These are phyloP conservation scores for Firmiana major DNA, from an alignment of 345 rosid species.

Conservation along the genomic window DNA sequence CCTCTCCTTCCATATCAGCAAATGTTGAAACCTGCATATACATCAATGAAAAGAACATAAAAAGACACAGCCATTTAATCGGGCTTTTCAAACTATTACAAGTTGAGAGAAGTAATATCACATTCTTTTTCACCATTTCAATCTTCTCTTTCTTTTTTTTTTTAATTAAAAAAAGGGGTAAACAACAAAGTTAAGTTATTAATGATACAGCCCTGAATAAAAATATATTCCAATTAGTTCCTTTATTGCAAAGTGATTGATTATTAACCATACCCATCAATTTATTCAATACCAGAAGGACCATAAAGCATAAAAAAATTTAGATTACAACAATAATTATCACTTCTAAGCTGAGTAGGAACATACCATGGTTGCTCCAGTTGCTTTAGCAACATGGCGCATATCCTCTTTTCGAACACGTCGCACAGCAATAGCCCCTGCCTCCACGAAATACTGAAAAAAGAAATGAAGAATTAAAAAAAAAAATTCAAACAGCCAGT, in stretches of 20 bases:
- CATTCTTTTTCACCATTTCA: background rate
- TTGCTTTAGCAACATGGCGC: slow-evolving; percentile 98
- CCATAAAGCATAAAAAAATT: background rate
- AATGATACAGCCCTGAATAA: background rate
- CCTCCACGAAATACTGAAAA: slow-evolving; percentile 91
- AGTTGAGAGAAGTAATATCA: background rate
- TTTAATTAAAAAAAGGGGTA: background rate
- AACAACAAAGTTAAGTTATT: background rate
- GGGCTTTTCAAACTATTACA: background rate
- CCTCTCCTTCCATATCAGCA: slow-evolving; percentile 99
- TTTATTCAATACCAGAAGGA: background rate
- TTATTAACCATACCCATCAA: background rate
- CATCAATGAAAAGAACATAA: slow-evolving; percentile 5
- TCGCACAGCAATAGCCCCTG: slow-evolving; percentile 95
- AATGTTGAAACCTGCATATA: slow-evolving; percentile 80
- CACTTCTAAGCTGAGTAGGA: background rate
- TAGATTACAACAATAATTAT: background rate
- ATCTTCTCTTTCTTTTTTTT: background rate
- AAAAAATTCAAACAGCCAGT: background rate
- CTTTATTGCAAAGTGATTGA: background rate
- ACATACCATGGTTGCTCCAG: slow-evolving; percentile 89
- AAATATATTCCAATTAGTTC: background rate
- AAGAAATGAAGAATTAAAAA: background rate
- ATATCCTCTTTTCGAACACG: slow-evolving; percentile 96
- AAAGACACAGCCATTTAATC: background rate